Evolutionary conservation across 2,329 filamentous ascomycete genomes (phyloP), one percentile per base, ranked within the genome.

Genomic region (Fusarium begoniae): DNA sequence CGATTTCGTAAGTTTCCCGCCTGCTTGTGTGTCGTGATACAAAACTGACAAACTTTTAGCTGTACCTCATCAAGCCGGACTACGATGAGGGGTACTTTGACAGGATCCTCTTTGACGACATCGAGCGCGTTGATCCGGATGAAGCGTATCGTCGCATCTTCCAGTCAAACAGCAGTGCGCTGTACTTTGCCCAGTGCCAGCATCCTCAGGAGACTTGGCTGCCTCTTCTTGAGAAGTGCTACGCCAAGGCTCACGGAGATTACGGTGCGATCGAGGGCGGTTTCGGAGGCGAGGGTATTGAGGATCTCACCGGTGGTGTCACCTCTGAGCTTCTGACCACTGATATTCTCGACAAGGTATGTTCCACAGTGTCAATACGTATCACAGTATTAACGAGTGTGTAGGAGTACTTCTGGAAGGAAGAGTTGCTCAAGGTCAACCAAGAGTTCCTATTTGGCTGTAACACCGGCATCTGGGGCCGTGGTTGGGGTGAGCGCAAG

Each of bases 161-260:
- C 82, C 93, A 94, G 81, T 92, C 90, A 5, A 93, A 93, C 45
- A 94, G 92, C 26, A 87, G 91, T 66, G 91, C 93, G 0, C 84
- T 96, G 2, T 94, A 94, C 81, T 95, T 95, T 82, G 92, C 92
- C 1, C 91, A 93, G 79, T 94, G 92, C 80, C 88, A 89, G 67
- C 89, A 93, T 73, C 89, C 91, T 6, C 93, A 94, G 76, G 93
- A 95, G 81, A 95, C 92, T 0, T 95, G 93, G 93, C 85, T 95
- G 37, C 93, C 93, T 2, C 85, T 95, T 28, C 87, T 95, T 2
- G 93, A 95, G 77, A 95, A 95, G 81, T 92, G 92, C 3, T 95
- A 93, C 76, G 93, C 93, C 24, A 95, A 95, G 79, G 92, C 92
- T 0, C 93, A 95, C 71, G 93, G 93, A 8, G 94, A 96, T 78